Evolutionary conservation across 1,284 basidiomycete species (phyloP), one percentile per base, ranked within the genome.

Genomic region (Omphalotus olearius): DNA sequence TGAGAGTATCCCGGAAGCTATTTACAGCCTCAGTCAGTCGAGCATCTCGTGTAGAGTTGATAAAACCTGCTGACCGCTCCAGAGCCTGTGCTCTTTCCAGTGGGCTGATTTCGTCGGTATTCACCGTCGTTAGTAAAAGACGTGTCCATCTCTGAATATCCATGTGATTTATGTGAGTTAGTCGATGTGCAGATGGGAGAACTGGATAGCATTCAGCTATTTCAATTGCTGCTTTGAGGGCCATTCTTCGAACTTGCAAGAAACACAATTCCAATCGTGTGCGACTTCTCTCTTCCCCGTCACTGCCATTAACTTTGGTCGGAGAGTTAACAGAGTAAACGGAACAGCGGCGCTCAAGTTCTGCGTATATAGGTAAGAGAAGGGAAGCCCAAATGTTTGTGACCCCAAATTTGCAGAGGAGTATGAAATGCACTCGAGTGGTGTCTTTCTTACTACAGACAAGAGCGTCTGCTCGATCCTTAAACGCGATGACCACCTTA

Each of bases 1-100:
- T 47, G 11, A 52, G 14, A 36, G 17, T 45, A 40, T 44, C 51
- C 17, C 51, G 28, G 14, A 52, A 43, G 18, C 51, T 52, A 28
- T 17, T 3, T 10, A 28, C 26, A 40, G 28, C 36, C 23, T 18
- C 3, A 47, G 36, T 9, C 6, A 38, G 6, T 16, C 17, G 4
- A 25, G 4, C 4, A 46, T 18, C 9, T 3, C 16, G 9, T 26
- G 5, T 17, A 35, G 6, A 4, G 18, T 33, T 26, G 13, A 18
- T 9, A 41, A 28, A 10, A 5, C 26, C 10, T 28, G 26, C 51
- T 23, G 17, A 46, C 50, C 50, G 35, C 17, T 46, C 37, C 33
- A 51, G 39, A 30, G 44, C 44, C 33, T 44, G 26, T 9, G 30
- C 28, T 13, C 43, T 20, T 28, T 46, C 36, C 2, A 28, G 7